Evolutionary conservation across 2,329 filamentous ascomycete genomes (phyloP).

Genomic region (Xylariaceae sp.): DNA sequence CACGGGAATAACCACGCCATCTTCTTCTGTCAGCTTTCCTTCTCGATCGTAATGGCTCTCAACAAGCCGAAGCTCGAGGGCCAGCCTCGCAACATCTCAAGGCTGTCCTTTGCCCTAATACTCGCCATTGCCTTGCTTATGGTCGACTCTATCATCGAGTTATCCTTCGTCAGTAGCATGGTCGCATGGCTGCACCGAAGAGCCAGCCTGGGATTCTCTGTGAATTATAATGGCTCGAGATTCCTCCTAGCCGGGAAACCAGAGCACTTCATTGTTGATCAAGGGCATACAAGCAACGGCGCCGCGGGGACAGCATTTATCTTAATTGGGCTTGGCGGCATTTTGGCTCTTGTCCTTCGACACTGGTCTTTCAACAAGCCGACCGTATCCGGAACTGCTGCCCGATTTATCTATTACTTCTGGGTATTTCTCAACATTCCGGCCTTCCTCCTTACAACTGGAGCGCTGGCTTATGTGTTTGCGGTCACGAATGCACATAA

Average conservation of each 20-base stretch:
- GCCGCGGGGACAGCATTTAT: slow-evolving; percentile 44
- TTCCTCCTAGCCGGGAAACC: slow-evolving; percentile 38
- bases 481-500: slow-evolving; percentile 34
- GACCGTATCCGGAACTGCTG: slow-evolving; percentile 5
- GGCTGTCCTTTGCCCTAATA: slow-evolving; percentile 24
- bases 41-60: not conserved
- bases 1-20: not conserved
- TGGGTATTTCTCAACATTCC: slow-evolving; percentile 41
- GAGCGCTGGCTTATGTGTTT: slow-evolving; percentile 43
- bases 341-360: slow-evolving; percentile 37
- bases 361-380: slow-evolving; percentile 26
- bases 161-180: slow-evolving; percentile 43
- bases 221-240: slow-evolving; percentile 27
- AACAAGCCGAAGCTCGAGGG: not conserved
- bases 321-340: slow-evolving; percentile 39
- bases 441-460: slow-evolving; percentile 40
- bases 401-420: slow-evolving; percentile 34
- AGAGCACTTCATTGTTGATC: slow-evolving; percentile 39
- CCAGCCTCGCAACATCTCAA: not conserved
- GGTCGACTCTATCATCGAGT: slow-evolving; percentile 42
- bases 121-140: slow-evolving; percentile 38
- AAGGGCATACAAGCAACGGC: slow-evolving; percentile 46
- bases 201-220: slow-evolving; percentile 33
- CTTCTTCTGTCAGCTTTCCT: not conserved
- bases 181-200: slow-evolving; percentile 42